phyloP scores from a whole-genome alignment of 176 grass and related monocot species.

The Neostapfia colusana region DNA sequence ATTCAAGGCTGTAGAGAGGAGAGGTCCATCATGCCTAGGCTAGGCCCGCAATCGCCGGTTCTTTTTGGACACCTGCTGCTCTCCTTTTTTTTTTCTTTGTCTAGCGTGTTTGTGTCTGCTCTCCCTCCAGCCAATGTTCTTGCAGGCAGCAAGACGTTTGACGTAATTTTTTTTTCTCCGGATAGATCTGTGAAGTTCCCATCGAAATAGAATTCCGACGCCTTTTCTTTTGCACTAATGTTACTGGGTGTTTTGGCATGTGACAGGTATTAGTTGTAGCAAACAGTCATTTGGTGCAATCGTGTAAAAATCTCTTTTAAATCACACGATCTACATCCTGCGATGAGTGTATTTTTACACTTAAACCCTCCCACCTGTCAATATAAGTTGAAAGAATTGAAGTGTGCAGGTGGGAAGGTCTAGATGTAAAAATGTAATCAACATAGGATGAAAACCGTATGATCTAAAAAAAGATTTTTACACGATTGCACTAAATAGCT shows the following conservation, averaged over 20 bases:
- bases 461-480: too few species aligned
- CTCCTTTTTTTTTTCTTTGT: neutral
- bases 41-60: constrained; percentile 3
- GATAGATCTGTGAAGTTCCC: neutral
- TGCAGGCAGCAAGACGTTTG: neutral
- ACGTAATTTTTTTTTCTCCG: neutral
- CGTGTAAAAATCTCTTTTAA: too few species aligned
- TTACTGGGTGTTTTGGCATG: neutral
- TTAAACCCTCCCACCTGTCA: too few species aligned
- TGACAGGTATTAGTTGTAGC: neutral
- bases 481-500: too few species aligned
- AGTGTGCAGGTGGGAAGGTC: too few species aligned
- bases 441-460: too few species aligned
- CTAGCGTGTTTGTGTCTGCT: constrained; percentile 7
- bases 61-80: neutral
- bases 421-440: too few species aligned
- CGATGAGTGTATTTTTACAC: too few species aligned
- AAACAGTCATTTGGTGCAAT: too few species aligned
- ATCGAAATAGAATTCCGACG: neutral
- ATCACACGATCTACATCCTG: too few species aligned
- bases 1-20: neutral
- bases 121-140: neutral
- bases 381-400: too few species aligned
- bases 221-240: neutral
- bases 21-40: neutral